Evolutionary conservation across 371 early-diverging fungal species (phyloP), one percentile per base, ranked within the genome.

Genomic region (Lichtheimia hyalospora): DNA sequence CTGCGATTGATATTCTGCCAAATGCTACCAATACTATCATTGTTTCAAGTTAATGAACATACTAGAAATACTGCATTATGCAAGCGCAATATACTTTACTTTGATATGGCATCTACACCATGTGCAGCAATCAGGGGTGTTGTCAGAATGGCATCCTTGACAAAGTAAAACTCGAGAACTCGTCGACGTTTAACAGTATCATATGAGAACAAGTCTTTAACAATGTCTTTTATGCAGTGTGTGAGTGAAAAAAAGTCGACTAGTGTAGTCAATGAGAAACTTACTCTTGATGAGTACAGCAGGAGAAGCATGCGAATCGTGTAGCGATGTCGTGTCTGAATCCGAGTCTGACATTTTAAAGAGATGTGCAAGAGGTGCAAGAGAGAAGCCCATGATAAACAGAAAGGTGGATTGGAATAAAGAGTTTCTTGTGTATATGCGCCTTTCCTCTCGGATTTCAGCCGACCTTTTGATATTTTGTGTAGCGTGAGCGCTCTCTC

Each of bases 1-100:
- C 69, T 68, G 34, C 63, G 66, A 63, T 81, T 81, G 53, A 81
- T 65, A 12, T 75, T 73, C 8, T 71, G 70, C 79, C 79, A 81
- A 2, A 81, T 77, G 2, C 70, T 63, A 27, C 72, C 78, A 7
- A 81, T 77, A 54, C 75, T 78, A 43, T 21, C 34, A 34, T 34
- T 10, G 34, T 10, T 8, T 10, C 10, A 8, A 10, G 34, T 34
- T 13, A 41, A 39, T 15, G 3, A 20, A 15, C 12, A 15, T 14
- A 25, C 5, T 48, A 23, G 24, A 14, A 10, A 16, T 14, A 24
- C 8, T 46, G 14, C 43, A 40, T 24, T 28, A 12, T 34, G 34
- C 34, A 34, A 34, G 34, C 10, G 8, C 2, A 8, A 34, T 34
- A 34, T 34, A 34, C 42, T 25, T 42, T 67, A 67, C 68, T 60